Conservation (phyloP, 106 monocot species). For the Dioscorea alata region DNA sequence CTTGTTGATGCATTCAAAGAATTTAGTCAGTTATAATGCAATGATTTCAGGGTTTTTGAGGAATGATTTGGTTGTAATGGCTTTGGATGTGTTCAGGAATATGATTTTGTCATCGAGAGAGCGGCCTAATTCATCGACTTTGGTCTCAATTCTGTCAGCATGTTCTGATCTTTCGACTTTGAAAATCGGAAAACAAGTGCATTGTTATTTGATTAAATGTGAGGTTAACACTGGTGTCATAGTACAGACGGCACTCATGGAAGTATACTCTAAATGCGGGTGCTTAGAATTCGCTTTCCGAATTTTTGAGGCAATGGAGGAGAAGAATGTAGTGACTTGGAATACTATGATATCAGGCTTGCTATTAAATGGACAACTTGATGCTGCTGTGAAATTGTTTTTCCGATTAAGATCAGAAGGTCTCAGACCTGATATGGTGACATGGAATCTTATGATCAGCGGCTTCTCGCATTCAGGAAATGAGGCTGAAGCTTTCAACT, state of each 20-base stretch:
- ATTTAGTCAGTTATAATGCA: constrained; percentile 30
- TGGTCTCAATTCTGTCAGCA: constrained; percentile 23
- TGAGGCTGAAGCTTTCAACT: constrained; percentile 14
- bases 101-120: neutral
- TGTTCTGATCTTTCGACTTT: constrained; percentile 23
- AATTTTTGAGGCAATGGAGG: constrained; percentile 17
- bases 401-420: constrained; percentile 15
- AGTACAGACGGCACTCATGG: constrained; percentile 22
- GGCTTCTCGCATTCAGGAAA: constrained; percentile 16
- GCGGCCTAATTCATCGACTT: constrained; percentile 20
- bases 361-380: constrained; percentile 10
- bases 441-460: constrained; percentile 38
- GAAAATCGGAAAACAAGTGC: constrained; percentile 27
- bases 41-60: constrained; percentile 31
- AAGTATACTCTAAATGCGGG: constrained; percentile 40
- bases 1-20: constrained; percentile 7
- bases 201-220: constrained; percentile 26
- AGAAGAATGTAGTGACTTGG: constrained; percentile 33
- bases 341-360: constrained; percentile 41
- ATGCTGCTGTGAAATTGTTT: constrained; percentile 17
- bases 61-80: constrained; percentile 8
- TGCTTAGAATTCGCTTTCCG: constrained; percentile 5
- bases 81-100: constrained; percentile 29
- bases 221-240: constrained; percentile 11
- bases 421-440: constrained; percentile 15